Base-by-base conservation (phyloP, 1,284 basidiomycete genomes). In the Fomitopsis betulina region DNA sequence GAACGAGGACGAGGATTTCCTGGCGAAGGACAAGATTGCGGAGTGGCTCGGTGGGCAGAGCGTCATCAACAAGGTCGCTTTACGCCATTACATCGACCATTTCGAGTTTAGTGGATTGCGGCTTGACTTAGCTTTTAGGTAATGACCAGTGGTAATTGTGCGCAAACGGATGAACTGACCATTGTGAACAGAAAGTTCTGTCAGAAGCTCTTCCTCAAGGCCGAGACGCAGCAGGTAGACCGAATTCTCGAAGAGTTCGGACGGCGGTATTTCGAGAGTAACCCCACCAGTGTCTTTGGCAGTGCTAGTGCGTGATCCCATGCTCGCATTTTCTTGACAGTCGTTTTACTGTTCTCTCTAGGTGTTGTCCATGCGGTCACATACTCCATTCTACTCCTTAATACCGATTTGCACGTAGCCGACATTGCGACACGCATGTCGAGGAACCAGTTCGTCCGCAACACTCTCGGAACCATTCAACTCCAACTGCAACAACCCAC, bases 181-280 rank as follows among this genome's bases (percentile, higher is more conserved):
- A 47, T 54, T 27, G 13, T 54, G 13, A 43, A 49, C 60, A 94
- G 94, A 58, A 85, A 86, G 33, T 77, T 99, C 5, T 98, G 96
- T 71, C 85, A 86, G 23, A 97, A 96, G 71, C 81, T 99, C 3
- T 97, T 86, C 72, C 82, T 99, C 59, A 95, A 94, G 70, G 96
- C 89, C 1, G 96, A 99, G 75, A 97, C 96, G 0, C 97, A 99
- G 70, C 96, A 98, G 74, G 89, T 99, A 39, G 97, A 99, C 73
- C 87, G 96, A 43, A 97, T 99, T 65, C 80, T 99, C 19, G 92
- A 92, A 63, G 89, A 89, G 61, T 98, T 99, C 68, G 92, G 91
- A 62, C 79, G 86, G 49, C 83, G 94, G 8, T 99, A 92, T 73
- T 95, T 87, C 83, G 88, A 94, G 54, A 95, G 93, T 71, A 98